phyloP scores from a whole-genome alignment of 371 early-diverging fungal genomes.

The Rhizopus arrhizus region DNA sequence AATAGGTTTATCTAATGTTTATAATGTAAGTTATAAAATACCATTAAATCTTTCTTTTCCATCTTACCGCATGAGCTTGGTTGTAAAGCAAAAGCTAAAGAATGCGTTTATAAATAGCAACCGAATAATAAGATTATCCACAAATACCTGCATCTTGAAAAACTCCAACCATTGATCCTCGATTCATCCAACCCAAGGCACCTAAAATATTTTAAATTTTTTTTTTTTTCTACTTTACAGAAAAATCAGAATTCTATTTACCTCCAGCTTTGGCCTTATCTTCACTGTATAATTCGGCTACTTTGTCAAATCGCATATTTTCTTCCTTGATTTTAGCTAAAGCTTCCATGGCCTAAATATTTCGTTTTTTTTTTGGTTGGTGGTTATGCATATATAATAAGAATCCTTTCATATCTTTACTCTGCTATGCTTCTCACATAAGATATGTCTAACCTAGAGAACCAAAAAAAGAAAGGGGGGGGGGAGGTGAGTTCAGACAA shows the following conservation, averaged over 20 bases:
- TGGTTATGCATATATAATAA: constrained; percentile 1
- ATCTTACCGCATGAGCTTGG: constrained; percentile 66
- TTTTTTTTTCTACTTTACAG: too few species aligned
- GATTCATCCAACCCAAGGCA: constrained; percentile 81
- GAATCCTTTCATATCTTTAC: constrained; percentile 30
- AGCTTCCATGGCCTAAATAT: constrained; percentile 54
- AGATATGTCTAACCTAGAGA: constrained; percentile 77
- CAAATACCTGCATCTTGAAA: constrained; percentile 81
- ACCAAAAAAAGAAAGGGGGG: too few species aligned
- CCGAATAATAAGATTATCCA: not conserved
- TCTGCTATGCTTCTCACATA: constrained; percentile 83
- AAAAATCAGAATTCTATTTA: too few species aligned
- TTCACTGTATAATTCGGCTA: constrained; percentile 81
- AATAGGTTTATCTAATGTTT: constrained; percentile 58
- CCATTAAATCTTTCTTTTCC: not conserved
- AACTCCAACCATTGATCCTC: constrained; percentile 89
- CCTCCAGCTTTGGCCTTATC: constrained; percentile 81
- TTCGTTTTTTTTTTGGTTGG: not conserved
- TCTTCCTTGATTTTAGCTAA: constrained; percentile 61
- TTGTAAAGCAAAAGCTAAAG: constrained; percentile 74
- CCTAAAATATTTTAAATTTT: not conserved
- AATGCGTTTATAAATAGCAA: not conserved
- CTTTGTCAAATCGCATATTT: constrained; percentile 64
- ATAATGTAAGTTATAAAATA: constrained; percentile 7
- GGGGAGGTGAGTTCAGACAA: too few species aligned